Conservation (phyloP, 176 grass and related monocot species). For the Panicum miliaceum region DNA sequence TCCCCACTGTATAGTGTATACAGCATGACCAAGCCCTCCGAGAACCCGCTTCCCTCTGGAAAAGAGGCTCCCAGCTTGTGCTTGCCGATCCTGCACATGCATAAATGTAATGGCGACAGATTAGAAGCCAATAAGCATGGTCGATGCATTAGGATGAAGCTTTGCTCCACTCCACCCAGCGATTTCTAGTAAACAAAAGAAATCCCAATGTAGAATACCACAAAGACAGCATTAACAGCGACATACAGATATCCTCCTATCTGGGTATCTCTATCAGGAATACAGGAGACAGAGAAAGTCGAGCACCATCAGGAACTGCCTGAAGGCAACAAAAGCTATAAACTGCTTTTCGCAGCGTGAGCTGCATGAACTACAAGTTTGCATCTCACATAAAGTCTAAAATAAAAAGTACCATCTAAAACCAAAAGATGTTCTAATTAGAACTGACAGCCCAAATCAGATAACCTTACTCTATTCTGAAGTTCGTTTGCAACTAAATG, state of each 20-base stretch:
- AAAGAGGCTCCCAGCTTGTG: background rate
- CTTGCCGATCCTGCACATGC: constrained; percentile 27
- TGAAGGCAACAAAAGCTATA: constrained; percentile 35
- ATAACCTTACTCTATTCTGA: background rate
- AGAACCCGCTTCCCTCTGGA: background rate
- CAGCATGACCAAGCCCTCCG: background rate
- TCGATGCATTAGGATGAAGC: background rate
- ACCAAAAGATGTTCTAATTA: background rate
- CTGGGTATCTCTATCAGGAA: constrained; percentile 5
- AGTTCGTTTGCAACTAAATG: background rate
- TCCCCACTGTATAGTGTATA: constrained; percentile 9
- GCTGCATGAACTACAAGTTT: constrained; percentile 18
- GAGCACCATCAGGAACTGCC: background rate
- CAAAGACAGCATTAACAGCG: constrained; percentile 17
- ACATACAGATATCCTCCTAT: background rate
- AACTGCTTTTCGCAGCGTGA: background rate
- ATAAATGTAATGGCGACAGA: constrained; percentile 32
- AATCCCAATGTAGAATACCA: background rate
- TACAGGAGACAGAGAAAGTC: background rate
- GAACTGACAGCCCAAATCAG: background rate
- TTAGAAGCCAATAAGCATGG: constrained; percentile 34
- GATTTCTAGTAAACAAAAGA: constrained; percentile 23
- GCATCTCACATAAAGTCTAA: background rate
- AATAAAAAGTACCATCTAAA: constrained; percentile 24
- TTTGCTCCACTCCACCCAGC: constrained; percentile 16